phyloP scores from a whole-genome alignment of 495 filamentous ascomycete genomes.

The Lophiostoma macrostomum region DNA sequence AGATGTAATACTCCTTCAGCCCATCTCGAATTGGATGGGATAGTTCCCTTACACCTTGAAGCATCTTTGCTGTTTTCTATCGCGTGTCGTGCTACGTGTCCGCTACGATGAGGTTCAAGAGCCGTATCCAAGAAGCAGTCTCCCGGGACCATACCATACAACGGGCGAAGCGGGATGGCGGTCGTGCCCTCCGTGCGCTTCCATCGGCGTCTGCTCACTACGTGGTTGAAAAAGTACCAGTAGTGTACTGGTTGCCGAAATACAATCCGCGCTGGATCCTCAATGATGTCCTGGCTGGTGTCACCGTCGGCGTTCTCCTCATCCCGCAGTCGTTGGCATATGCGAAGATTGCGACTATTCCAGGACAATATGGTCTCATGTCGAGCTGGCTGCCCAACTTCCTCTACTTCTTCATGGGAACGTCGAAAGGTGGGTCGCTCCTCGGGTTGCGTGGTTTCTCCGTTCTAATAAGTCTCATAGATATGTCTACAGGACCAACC shows the following conservation, averaged over 20 bases:
- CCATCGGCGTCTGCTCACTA: slow-evolving; percentile 44
- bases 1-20: too few relatives aligned
- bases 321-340: slow-evolving; percentile 98
- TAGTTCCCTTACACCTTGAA: too few relatives aligned
- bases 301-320: slow-evolving; percentile 92
- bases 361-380: slow-evolving; percentile 69
- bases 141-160: slow-evolving; percentile 10
- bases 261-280: slow-evolving; percentile 87
- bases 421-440: slow-evolving; percentile 48
- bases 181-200: slow-evolving; percentile 15
- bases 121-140: not conserved
- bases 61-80: not conserved
- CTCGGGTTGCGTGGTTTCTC: not conserved
- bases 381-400: slow-evolving; percentile 53
- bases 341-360: slow-evolving; percentile 74
- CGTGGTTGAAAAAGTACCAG: slow-evolving; percentile 63
- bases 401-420: slow-evolving; percentile 54
- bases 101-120: slow-evolving; percentile 1
- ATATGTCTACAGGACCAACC: slow-evolving; percentile 52
- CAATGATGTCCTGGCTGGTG: slow-evolving; percentile 88
- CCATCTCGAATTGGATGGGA: too few relatives aligned
- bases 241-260: slow-evolving; percentile 75
- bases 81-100: too few relatives aligned
- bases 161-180: not conserved
- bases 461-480: slow-evolving; percentile 31